These are phyloP conservation scores for Beauveria pseudobassiana DNA, from an alignment of 2,329 filamentous ascomycete genomes.

Conservation along the genomic window DNA sequence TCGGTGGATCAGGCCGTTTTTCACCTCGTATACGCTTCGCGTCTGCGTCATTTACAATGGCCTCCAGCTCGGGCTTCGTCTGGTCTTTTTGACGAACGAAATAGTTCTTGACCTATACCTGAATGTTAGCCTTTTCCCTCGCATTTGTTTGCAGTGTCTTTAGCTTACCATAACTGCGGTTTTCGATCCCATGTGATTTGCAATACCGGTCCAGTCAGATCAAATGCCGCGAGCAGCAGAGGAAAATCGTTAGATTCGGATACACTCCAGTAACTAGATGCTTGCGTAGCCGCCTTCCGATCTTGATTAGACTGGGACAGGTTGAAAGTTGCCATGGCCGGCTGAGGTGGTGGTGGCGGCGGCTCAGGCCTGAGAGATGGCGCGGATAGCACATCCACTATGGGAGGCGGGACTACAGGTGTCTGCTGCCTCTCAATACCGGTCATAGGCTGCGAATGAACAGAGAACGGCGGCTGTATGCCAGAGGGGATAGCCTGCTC, in stretches of 20 bases:
- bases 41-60: slow-evolving; percentile 53
- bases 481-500: slow-evolving; percentile 33
- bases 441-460: slow-evolving; percentile 25
- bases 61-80: slow-evolving; percentile 51
- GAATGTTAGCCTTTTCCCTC: neutral
- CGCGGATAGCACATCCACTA: slow-evolving; percentile 49
- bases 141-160: neutral
- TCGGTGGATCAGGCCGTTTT: slow-evolving; percentile 51
- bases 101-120: slow-evolving; percentile 47
- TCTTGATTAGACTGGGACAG: slow-evolving; percentile 38
- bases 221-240: slow-evolving; percentile 63
- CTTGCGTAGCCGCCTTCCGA: slow-evolving; percentile 47
- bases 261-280: slow-evolving; percentile 83
- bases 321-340: slow-evolving; percentile 44
- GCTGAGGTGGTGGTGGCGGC: slow-evolving; percentile 34
- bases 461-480: slow-evolving; percentile 35
- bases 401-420: slow-evolving; percentile 24
- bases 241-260: slow-evolving; percentile 74
- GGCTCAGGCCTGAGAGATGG: slow-evolving; percentile 50
- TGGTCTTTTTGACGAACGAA: slow-evolving; percentile 56
- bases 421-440: slow-evolving; percentile 9
- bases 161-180: slow-evolving; percentile 68
- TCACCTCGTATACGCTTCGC: slow-evolving; percentile 48
- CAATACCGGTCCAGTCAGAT: slow-evolving; percentile 70
- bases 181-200: slow-evolving; percentile 73